Conservation (phyloP, 2,329 filamentous ascomycete species). For the Clonostachys rosea region DNA sequence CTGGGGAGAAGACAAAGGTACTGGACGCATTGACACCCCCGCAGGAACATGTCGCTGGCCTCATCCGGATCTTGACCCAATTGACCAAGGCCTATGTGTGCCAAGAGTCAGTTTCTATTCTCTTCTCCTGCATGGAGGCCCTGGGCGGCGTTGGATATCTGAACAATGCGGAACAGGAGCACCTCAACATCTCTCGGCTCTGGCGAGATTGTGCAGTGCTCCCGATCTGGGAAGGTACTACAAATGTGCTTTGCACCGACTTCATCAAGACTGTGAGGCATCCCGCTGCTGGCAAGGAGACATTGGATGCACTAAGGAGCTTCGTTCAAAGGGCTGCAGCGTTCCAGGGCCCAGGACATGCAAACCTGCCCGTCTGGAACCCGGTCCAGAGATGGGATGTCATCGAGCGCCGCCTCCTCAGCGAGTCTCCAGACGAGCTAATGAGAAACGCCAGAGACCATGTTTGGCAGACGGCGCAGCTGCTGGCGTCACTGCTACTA, state of each 20-base stretch:
- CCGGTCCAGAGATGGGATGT: conserved; percentile 29
- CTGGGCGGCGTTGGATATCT: conserved; percentile 65
- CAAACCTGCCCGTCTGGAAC: conserved; percentile 17
- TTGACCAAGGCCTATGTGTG: conserved; percentile 55
- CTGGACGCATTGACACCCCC: conserved; percentile 24
- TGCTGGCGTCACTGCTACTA: conserved; percentile 36
- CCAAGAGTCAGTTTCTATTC: conserved; percentile 39
- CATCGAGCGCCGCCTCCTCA: conserved; percentile 28
- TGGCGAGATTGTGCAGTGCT: conserved; percentile 61
- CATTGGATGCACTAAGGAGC: conserved; percentile 34
- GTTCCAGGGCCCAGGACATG: conserved; percentile 15
- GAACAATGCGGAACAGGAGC: conserved; percentile 52
- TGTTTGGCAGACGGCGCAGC: conserved; percentile 35
- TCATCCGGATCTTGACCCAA: conserved; percentile 55
- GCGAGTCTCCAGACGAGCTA: conserved; percentile 27
- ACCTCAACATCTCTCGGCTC: conserved; percentile 62
- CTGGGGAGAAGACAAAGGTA: not conserved
- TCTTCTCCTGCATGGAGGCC: conserved; percentile 57
- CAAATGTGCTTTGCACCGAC: conserved; percentile 60
- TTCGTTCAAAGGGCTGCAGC: conserved; percentile 21
- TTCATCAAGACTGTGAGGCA: conserved; percentile 42
- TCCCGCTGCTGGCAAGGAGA: conserved; percentile 24
- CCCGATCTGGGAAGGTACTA: conserved; percentile 70
- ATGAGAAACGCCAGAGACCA: conserved; percentile 39
- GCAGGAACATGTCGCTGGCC: conserved; percentile 22